Base-by-base conservation (phyloP, 805 yeast genomes). In the Nakazawaea wyomingensis region DNA sequence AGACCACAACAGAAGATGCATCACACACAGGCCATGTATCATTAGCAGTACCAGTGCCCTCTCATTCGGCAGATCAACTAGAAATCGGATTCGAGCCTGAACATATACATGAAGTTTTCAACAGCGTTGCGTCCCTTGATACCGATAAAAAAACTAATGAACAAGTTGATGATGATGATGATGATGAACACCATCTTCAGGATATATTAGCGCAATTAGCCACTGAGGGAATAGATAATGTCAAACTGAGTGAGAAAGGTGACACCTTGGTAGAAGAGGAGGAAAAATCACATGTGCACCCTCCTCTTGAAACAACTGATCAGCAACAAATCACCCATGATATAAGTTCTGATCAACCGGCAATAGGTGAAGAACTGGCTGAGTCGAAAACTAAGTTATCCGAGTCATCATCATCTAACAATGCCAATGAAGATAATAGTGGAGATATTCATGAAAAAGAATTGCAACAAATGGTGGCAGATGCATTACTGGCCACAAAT, bases 401-500 rank as follows among this genome's bases (percentile, higher is more conserved):
- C 27, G 27, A 24, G 11, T 9, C 8, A 9, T 24, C 3, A 24
- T 24, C 27, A 24, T 11, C 11, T 11, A 24, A 24, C 27, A 11
- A 24, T 9, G 11, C 27, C 8, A 24, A 8, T 24, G 27, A 24
- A 24, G 27, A 16, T 14, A 26, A 36, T 27, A 27, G 22, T 6
- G 39, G 20, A 5, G 35, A 28, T 8, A 44, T 39, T 11, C 48
- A 52, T 16, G 56, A 54, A 17, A 21, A 44, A 14, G 55, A 50
- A 9, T 38, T 53, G 35, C 38, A 45, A 13, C 42, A 45, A 18
- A 54, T 54, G 1, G 51, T 54, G 31, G 47, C 51, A 3, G 47
- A 48, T 26, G 55, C 55, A 1, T 33, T 54, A 26, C 24, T 14
- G n/a, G 26, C 41, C 3, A 41, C 34, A 4, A 16, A 34, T 2